Percentiles rank a stretch among this genome's conserved stretches.
phyloP scores from a whole-genome alignment of 2,329 filamentous ascomycete genomes.

The Trichoderma citrinoviride region DNA sequence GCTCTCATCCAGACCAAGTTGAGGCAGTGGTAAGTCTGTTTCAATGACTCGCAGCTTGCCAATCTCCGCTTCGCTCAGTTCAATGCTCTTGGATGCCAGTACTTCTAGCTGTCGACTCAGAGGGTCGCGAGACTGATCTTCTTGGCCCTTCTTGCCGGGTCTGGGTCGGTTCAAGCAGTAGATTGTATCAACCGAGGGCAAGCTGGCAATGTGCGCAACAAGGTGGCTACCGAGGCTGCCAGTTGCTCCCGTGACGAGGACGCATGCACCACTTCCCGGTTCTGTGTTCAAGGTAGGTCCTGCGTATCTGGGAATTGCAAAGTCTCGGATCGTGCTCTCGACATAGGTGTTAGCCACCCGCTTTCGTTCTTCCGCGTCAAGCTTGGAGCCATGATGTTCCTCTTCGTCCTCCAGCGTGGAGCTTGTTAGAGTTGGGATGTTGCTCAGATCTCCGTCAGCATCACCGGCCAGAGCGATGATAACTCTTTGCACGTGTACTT shows the following conservation, averaged over 20 bases:
- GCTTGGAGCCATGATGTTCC: too few species aligned
- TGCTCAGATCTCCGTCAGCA: not conserved
- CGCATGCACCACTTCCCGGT: not conserved
- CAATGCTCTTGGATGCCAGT: not conserved
- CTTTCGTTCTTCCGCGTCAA: too few species aligned
- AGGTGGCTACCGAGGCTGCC: not conserved
- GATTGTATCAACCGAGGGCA: not conserved
- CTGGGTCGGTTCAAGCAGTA: not conserved
- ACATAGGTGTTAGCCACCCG: not conserved
- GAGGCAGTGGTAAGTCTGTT: slow-evolving; percentile 24
- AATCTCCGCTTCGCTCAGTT: not conserved
- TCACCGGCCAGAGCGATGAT: not conserved
- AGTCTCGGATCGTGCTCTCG: not conserved
- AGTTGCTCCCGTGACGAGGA: not conserved
- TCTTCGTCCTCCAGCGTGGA: too few species aligned
- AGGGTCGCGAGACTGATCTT: not conserved
- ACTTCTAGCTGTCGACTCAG: not conserved
- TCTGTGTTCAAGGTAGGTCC: not conserved
- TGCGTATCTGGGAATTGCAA: not conserved
- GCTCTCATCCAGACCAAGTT: slow-evolving; percentile 40
- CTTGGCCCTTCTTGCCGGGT: too few species aligned
- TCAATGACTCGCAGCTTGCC: not conserved
- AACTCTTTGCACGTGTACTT: not conserved
- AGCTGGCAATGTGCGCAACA: not conserved
- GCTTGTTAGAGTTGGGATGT: not conserved